Evolutionary conservation across 1,139 yeast genomes (phyloP), one percentile per base, ranked within the genome.

Genomic region (Blastobotrys ciferrii): DNA sequence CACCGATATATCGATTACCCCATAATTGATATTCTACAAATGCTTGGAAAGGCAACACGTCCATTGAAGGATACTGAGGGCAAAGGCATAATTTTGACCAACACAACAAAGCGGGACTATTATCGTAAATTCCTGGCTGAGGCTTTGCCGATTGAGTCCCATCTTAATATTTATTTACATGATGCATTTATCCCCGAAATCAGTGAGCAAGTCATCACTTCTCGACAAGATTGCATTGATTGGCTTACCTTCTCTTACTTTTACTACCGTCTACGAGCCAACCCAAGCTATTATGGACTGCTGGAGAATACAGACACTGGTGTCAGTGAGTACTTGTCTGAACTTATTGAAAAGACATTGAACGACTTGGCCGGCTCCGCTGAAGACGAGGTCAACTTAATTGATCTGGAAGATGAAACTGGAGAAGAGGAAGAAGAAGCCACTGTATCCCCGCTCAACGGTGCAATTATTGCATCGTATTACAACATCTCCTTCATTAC

Each of bases 281-380:
- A 94, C 62, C 98, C 98, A 1, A 82, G 95, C 53, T 94, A 79
- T 63, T 94, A 94, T 62, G 96, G 91, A 17, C 77, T 87, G 20
- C 72, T 73, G 36, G 87, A 82, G 53, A 73, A 77, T 1, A 72
- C 87, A 0, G 81, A 80, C 45, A 68, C 78, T 37, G 95, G 94
- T 0, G 66, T 92, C 12, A 87, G 95, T 0, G 89, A 84, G 50
- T 88, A 75, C 64, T 69, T 92, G 45, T 89, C 98, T 0, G 96
- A 88, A 45, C 63, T 88, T 31, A 84, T 92, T 20, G 98, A 92
- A 60, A 72, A 69, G n/a, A 75, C 88, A 0, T 64, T 92, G 54
- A 75, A 74, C 20, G 95, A 87, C 23, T 70, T 94, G 45, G 38
- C 42, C 5, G 40, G 40, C 4, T 9, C 40, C 7, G n/a, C 17